These are phyloP conservation scores for Nothopassalora personata DNA, from an alignment of 2,329 filamentous ascomycete species.

Conservation along the genomic window DNA sequence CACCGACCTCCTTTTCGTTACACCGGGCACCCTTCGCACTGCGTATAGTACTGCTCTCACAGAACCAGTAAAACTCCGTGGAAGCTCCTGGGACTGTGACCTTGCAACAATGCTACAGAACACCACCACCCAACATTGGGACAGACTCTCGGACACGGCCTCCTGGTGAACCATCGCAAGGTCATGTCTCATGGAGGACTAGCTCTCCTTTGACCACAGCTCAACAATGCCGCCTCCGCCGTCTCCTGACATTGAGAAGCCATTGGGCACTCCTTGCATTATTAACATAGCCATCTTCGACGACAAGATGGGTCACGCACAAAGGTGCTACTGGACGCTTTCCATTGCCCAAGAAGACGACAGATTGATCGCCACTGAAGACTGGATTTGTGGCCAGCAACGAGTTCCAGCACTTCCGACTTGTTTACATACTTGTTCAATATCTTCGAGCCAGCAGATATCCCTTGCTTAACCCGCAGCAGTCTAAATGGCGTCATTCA, in stretches of 20 bases:
- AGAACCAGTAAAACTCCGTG: too few species aligned
- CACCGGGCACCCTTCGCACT: too few species aligned
- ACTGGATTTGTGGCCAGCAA: not conserved
- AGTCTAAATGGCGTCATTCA: not conserved
- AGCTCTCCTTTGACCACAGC: not conserved
- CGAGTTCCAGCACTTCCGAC: not conserved
- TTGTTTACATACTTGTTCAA: slow-evolving; percentile 17
- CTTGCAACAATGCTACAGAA: not conserved
- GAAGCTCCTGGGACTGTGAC: not conserved
- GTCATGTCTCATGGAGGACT: too few species aligned
- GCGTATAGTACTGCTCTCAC: too few species aligned
- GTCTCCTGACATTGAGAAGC: not conserved
- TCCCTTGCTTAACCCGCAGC: slow-evolving; percentile 15
- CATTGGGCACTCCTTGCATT: not conserved
- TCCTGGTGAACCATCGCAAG: not conserved
- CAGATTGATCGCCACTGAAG: not conserved
- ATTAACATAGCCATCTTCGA: not conserved
- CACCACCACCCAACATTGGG: too few species aligned
- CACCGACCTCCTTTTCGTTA: too few species aligned
- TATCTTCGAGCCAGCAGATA: slow-evolving; percentile 12
- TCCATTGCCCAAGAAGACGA: not conserved
- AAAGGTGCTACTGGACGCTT: not conserved
- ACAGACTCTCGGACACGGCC: not conserved
- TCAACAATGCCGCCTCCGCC: not conserved
- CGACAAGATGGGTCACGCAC: not conserved